Evolutionary conservation across 73 alveolate genomes (phyloP), one percentile per base, ranked within the genome.

Genomic region (Diophrys appendiculata): DNA sequence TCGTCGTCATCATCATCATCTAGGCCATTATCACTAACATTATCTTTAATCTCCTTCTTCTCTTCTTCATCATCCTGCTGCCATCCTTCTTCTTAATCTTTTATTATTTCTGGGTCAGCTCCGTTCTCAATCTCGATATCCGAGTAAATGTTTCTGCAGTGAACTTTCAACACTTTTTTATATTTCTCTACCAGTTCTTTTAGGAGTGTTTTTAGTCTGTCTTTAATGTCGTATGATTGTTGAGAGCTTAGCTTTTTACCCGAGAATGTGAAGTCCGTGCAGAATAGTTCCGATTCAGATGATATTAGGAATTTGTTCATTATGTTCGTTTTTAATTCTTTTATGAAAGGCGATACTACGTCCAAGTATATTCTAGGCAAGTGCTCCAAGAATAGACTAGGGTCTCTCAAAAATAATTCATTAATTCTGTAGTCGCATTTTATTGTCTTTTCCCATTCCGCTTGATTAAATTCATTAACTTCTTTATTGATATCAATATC

Each of bases 401-500:
- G 18, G 5, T 11, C 60, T 43, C 60, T 11, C 5, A 5, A 43
- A 11, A 43, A 60, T 11, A 31, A 60, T 23, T 2, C 3, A 28
- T 29, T 67, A 23, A 67, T 23, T 14, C 54, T 25, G 54, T 23
- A 67, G 60, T 43, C 60, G 5, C 5, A 43, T 43, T 43, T 43
- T 18, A 43, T 43, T 43, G 60, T 18, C 60, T 43, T 43, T 1
- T 67, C 24, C 3, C 1, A 67, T 3, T 67, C 75, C 1, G 11
- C 53, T 28, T 23, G 54, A 18, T 23, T 25, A 26, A 67, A 67
- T 26, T 65, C 52, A 14, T 72, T 30, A n/a, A 56, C 1, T 31
- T 77, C 86, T 18, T n/a, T 11, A 0, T 83, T 72, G 52, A 28
- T 60, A 32, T 75, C 52, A 2, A 71, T 54, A n/a, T 73, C 91